A percentile compares a stretch with the other conserved stretches of the same genome.
Conservation (phyloP, 192 early-diverging fungal species). For the Entomortierella beljakovae region DNA sequence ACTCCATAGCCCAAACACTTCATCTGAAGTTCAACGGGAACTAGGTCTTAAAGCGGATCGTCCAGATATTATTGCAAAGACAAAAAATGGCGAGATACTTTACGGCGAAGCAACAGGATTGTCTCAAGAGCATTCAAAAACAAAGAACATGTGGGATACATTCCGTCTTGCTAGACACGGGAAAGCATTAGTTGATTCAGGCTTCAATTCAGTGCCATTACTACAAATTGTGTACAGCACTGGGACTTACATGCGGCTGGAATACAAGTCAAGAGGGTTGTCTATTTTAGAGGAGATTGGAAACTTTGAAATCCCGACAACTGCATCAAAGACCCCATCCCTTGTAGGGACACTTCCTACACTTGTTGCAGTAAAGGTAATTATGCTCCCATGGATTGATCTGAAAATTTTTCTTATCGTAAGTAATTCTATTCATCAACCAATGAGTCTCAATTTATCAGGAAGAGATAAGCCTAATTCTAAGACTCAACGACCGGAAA, state of each 20-base stretch:
- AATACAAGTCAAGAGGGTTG: neutral
- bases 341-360: slow-evolving; percentile 23
- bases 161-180: slow-evolving; percentile 18
- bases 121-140: slow-evolving; percentile 8
- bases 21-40: slow-evolving; percentile 12
- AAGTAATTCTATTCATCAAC: slow-evolving; percentile 1
- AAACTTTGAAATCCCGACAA: slow-evolving; percentile 15
- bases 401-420: slow-evolving; percentile 1
- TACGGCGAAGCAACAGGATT: slow-evolving; percentile 24
- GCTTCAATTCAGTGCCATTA: slow-evolving; percentile 6
- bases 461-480: neutral
- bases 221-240: slow-evolving; percentile 21
- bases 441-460: neutral
- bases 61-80: slow-evolving; percentile 24
- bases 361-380: slow-evolving; percentile 26
- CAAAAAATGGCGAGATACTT: slow-evolving; percentile 1
- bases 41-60: slow-evolving; percentile 30
- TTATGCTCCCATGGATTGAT: neutral
- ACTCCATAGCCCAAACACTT: slow-evolving; percentile 20
- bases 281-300: slow-evolving; percentile 22
- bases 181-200: slow-evolving; percentile 24
- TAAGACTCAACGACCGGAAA: slow-evolving; percentile 1
- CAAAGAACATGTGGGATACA: slow-evolving; percentile 20
- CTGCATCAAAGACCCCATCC: slow-evolving; percentile 16
- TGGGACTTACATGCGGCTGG: slow-evolving; percentile 30